Evolutionary conservation across 163 green algal genomes (phyloP), one percentile per base, ranked within the genome.

Genomic region (Prototheca stagnorum): DNA sequence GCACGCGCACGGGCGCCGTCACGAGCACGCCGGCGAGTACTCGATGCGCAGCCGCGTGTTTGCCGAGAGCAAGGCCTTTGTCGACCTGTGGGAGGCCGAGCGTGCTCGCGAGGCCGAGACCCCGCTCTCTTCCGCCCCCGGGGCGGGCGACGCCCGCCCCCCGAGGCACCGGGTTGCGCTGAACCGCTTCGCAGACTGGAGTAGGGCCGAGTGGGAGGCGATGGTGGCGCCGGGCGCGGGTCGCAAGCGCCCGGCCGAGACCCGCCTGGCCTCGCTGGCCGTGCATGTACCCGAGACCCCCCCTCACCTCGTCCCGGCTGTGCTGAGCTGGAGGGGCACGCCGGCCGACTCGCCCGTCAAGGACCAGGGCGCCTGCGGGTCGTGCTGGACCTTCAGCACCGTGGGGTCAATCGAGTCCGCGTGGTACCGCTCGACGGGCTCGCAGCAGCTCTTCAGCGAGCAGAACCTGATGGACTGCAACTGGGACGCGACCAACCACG

Each of bases 131-230:
- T 62, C 59, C 46, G 54, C 74, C 25, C 17, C 59, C 33, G 20
- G 34, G 29, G 45, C 36, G 22, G 59, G 56, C 35, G 25, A 35
- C 23, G 20, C 35, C 23, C 4, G 19, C 9, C 9, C 6, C 24
- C 42, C 15, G 25, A 49, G 15, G 2, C 61, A 73, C 53, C 44
- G 26, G 12, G 23, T 81, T n/a, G 66, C 47, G 3, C n/a, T 77
- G 14, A 84, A 81, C 57, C 51, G 59, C 27, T 78, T 79, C 63
- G 70, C 67, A 5, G 74, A 84, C 57, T 80, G 63, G 69, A 61
- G 58, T 3, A 47, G 56, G 5, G 64, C 64, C 16, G 74, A 84
- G 51, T 83, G 65, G 44, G 20, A 55, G 49, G 56, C 49, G 1
- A 17, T 68, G 9, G 31, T 74, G 35, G 41, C 50, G 24, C 60